Evolutionary conservation across 805 yeast species (phyloP).

Genomic region (Metschnikowia colocasiae): DNA sequence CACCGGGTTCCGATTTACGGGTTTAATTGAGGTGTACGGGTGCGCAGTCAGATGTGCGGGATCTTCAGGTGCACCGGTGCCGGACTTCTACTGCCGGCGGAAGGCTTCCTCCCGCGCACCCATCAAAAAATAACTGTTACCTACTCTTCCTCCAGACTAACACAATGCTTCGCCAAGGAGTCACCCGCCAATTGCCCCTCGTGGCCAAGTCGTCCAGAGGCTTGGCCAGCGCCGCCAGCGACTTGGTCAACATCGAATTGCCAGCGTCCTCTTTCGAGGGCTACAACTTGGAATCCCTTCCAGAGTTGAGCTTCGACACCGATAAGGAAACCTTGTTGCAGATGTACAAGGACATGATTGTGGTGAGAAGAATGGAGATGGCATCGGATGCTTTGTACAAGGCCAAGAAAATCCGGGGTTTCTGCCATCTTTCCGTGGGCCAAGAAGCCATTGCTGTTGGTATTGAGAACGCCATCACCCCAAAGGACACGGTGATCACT

Average conservation of each 20-base stretch:
- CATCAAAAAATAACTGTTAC: neutral
- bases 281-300: constrained; percentile 66
- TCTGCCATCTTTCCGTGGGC: constrained; percentile 97
- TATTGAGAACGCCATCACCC: constrained; percentile 88
- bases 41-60: too few species aligned
- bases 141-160: neutral
- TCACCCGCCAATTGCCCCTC: constrained; percentile 17
- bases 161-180: constrained; percentile 19
- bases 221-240: constrained; percentile 34
- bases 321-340: constrained; percentile 75
- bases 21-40: constrained; percentile 5
- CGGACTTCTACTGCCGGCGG: constrained; percentile 24
- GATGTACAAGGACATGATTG: constrained; percentile 95
- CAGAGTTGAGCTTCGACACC: constrained; percentile 70
- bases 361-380: constrained; percentile 97
- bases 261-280: constrained; percentile 84
- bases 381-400: constrained; percentile 97
- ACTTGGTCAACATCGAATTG: constrained; percentile 51
- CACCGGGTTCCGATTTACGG: neutral
- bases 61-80: neutral
- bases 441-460: constrained; percentile 99
- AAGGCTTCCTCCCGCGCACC: constrained; percentile 21
- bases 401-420: constrained; percentile 98
- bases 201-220: constrained; percentile 28
- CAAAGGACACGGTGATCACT: constrained; percentile 85